A percentile compares a stretch with the other conserved stretches of the same genome.
Evolutionary conservation across 257 asterid species (phyloP).

Genomic region (Fraxinus anomala): DNA sequence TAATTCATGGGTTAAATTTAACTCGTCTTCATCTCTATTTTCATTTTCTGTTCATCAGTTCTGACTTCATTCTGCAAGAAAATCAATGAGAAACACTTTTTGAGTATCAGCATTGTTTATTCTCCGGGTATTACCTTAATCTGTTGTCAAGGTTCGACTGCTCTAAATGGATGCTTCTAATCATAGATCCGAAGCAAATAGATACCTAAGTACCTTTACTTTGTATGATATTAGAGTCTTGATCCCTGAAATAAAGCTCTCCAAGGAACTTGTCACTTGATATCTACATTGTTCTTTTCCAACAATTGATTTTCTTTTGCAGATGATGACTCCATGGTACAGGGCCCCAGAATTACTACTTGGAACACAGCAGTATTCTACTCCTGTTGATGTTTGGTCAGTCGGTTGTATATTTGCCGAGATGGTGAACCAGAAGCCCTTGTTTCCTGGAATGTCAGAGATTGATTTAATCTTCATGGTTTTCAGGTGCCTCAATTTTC

Average conservation of each 20-base stretch:
- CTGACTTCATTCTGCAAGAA: background rate
- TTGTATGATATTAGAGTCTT: background rate
- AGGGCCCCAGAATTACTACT: constrained; percentile 31
- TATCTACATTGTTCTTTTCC: background rate
- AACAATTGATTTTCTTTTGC: background rate
- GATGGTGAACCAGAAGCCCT: constrained; percentile 28
- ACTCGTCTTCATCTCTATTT: background rate
- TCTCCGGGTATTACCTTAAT: background rate
- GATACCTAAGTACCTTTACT: background rate
- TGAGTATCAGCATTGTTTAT: background rate
- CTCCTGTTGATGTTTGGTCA: constrained; percentile 31
- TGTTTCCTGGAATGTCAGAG: constrained; percentile 25
- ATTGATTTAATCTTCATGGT: constrained; percentile 20
- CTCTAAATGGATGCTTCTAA: background rate
- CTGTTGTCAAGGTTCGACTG: background rate
- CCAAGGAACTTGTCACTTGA: background rate
- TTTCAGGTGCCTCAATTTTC: constrained; percentile 25
- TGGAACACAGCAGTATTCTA: constrained; percentile 27
- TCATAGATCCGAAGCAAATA: background rate
- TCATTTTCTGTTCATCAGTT: background rate
- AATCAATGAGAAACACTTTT: background rate
- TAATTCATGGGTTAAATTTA: background rate
- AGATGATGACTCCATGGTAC: constrained; percentile 20
- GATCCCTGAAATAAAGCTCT: constrained; percentile 4
- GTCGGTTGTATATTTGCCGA: constrained; percentile 36